These are phyloP conservation scores for Hypoxylon sp. DNA, from an alignment of 2,329 filamentous ascomycete species.

Conservation along the genomic window DNA sequence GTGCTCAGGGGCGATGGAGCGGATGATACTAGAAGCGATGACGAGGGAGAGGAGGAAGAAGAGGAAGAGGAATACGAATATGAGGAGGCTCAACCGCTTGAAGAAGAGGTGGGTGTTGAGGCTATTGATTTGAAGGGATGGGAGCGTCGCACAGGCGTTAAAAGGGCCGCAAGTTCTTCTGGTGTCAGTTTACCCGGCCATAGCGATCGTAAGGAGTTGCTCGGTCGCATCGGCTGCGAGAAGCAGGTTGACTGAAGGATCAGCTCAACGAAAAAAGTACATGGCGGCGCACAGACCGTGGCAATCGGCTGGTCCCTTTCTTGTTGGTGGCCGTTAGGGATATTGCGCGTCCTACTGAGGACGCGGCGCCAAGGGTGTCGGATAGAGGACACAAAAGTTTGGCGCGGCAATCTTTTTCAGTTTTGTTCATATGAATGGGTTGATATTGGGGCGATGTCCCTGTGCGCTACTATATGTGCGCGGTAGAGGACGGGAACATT, in stretches of 20 bases:
- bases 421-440: slow-evolving; percentile 35
- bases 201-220: slow-evolving; percentile 80
- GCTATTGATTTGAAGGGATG: slow-evolving; percentile 71
- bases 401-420: slow-evolving; percentile 34
- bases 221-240: slow-evolving; percentile 84
- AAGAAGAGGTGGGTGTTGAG: slow-evolving; percentile 81
- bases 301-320: slow-evolving; percentile 20
- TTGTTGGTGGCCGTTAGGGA: slow-evolving; percentile 9
- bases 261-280: slow-evolving; percentile 10
- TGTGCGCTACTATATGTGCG: slow-evolving; percentile 14
- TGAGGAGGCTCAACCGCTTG: slow-evolving; percentile 65
- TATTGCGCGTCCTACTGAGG: slow-evolving; percentile 16
- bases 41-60: slow-evolving; percentile 74
- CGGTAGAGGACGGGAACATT: slow-evolving; percentile 16
- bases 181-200: slow-evolving; percentile 74
- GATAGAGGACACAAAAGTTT: slow-evolving; percentile 35
- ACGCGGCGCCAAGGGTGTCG: slow-evolving; percentile 10
- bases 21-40: slow-evolving; percentile 88
- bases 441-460: slow-evolving; percentile 23
- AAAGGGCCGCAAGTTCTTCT: slow-evolving; percentile 61
- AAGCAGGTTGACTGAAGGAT: slow-evolving; percentile 67
- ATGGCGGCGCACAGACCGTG: slow-evolving; percentile 4
- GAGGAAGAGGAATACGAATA: slow-evolving; percentile 63
- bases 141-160: slow-evolving; percentile 65
- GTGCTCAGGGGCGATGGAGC: slow-evolving; percentile 80